These are phyloP conservation scores for Daldinia grandis DNA, from an alignment of 495 filamentous ascomycete genomes.

Conservation along the genomic window DNA sequence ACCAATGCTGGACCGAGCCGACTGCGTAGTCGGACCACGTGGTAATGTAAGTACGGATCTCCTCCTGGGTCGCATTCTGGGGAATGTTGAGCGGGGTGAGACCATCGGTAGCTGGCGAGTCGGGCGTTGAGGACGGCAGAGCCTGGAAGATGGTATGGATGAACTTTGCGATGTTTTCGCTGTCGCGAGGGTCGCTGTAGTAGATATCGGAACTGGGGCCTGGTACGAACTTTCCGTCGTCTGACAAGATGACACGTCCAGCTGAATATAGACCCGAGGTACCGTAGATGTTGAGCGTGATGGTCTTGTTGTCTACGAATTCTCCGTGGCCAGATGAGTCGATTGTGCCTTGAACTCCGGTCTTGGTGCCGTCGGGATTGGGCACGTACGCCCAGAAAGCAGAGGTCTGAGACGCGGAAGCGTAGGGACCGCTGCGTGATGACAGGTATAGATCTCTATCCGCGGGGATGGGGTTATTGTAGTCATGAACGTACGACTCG, in stretches of 20 bases:
- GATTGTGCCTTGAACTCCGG: conserved; percentile 51
- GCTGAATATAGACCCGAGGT: conserved; percentile 52
- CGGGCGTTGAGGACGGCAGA: conserved; percentile 44
- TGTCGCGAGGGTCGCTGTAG: conserved; percentile 50
- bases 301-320: conserved; percentile 46
- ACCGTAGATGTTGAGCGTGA: conserved; percentile 56
- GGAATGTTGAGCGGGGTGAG: conserved; percentile 51
- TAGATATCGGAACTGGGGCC: conserved; percentile 46
- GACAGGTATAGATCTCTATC: conserved; percentile 49
- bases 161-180: conserved; percentile 50
- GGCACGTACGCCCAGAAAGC: conserved; percentile 52
- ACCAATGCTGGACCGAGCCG: conserved; percentile 54
- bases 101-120: conserved; percentile 31
- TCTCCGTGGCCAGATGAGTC: conserved; percentile 48
- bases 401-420: conserved; percentile 50
- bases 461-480: conserved; percentile 43
- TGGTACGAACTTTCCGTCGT: conserved; percentile 46
- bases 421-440: conserved; percentile 49
- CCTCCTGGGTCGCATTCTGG: conserved; percentile 42
- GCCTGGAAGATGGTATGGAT: conserved; percentile 51
- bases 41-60: conserved; percentile 52
- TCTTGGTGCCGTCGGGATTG: conserved; percentile 44
- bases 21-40: conserved; percentile 48
- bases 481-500: conserved; percentile 49
- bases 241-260: conserved; percentile 46